Percentiles rank a stretch among this genome's conserved stretches.
Evolutionary conservation across 805 yeast species (phyloP).

Genomic region (Ogataea dorogensis): DNA sequence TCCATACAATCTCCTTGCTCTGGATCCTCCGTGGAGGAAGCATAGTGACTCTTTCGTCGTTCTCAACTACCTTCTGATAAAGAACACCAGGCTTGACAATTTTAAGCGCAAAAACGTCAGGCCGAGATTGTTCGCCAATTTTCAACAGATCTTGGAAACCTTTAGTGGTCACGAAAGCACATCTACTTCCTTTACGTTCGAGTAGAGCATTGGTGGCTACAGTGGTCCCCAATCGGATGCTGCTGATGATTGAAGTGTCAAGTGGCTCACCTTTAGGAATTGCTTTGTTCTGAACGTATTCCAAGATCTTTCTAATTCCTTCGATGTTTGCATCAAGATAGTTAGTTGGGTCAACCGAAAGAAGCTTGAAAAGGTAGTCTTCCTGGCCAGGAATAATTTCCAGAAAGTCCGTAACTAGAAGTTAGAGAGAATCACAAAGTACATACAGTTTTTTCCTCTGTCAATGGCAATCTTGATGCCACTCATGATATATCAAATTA

Average conservation of each 20-base stretch:
- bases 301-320: constrained; percentile 27
- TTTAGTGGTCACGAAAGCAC: constrained; percentile 29
- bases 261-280: constrained; percentile 22
- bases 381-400: constrained; percentile 3
- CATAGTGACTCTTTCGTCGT: constrained; percentile 26
- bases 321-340: constrained; percentile 29
- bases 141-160: constrained; percentile 33
- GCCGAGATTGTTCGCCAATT: constrained; percentile 35
- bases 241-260: constrained; percentile 19
- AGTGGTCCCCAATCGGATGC: constrained; percentile 29
- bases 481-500: too few species aligned
- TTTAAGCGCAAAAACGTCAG: constrained; percentile 23
- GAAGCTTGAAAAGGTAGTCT: constrained; percentile 28
- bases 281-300: constrained; percentile 12
- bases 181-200: constrained; percentile 24
- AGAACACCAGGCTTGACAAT: constrained; percentile 23
- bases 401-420: constrained; percentile 5
- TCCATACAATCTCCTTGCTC: constrained; percentile 11
- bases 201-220: constrained; percentile 28
- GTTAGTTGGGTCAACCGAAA: constrained; percentile 28
- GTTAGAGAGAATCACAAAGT: background rate
- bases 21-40: constrained; percentile 28
- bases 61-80: constrained; percentile 21
- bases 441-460: constrained; percentile 40
- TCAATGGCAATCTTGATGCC: constrained; percentile 16